These are phyloP conservation scores for Drechslerella coelobrocha DNA, from an alignment of 2,329 filamentous ascomycete genomes.

Conservation along the genomic window DNA sequence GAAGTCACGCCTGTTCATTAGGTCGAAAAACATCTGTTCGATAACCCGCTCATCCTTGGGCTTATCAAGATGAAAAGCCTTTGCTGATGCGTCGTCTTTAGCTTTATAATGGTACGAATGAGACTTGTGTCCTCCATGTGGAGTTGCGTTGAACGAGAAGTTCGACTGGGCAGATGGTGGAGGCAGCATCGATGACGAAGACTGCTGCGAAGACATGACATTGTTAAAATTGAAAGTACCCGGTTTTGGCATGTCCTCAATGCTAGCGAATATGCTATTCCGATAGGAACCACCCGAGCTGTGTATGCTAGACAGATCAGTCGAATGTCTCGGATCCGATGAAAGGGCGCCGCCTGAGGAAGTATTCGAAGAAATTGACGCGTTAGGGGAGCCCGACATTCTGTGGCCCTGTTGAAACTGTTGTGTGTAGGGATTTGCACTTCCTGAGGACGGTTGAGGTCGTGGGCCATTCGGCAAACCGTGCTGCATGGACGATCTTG, in stretches of 20 bases:
- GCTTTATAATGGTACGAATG: slow-evolving; percentile 29
- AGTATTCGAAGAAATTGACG: slow-evolving; percentile 58
- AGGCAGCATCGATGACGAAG: slow-evolving; percentile 6
- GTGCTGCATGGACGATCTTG: slow-evolving; percentile 19
- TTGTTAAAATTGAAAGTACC: slow-evolving; percentile 40
- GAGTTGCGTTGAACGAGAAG: slow-evolving; percentile 37
- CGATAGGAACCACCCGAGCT: slow-evolving; percentile 49
- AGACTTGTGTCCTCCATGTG: slow-evolving; percentile 19
- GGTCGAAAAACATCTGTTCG: slow-evolving; percentile 85
- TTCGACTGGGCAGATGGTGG: slow-evolving; percentile 28
- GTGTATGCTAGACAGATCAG: slow-evolving; percentile 70
- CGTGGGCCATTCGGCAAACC: slow-evolving; percentile 34
- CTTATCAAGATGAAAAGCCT: slow-evolving; percentile 70
- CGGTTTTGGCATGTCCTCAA: slow-evolving; percentile 44
- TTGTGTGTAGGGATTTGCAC: slow-evolving; percentile 51
- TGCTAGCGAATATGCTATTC: slow-evolving; percentile 49
- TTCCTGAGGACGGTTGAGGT: slow-evolving; percentile 24
- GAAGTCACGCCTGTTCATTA: slow-evolving; percentile 98
- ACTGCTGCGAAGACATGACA: neutral
- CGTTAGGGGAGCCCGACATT: slow-evolving; percentile 62
- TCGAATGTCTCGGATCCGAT: slow-evolving; percentile 65
- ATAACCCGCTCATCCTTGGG: slow-evolving; percentile 82
- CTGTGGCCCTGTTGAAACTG: slow-evolving; percentile 61
- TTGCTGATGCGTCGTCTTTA: slow-evolving; percentile 52
- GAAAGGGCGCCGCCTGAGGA: slow-evolving; percentile 56